Base-by-base conservation (phyloP, 176 grass and related monocot species). In the Ensete glaucum region DNA sequence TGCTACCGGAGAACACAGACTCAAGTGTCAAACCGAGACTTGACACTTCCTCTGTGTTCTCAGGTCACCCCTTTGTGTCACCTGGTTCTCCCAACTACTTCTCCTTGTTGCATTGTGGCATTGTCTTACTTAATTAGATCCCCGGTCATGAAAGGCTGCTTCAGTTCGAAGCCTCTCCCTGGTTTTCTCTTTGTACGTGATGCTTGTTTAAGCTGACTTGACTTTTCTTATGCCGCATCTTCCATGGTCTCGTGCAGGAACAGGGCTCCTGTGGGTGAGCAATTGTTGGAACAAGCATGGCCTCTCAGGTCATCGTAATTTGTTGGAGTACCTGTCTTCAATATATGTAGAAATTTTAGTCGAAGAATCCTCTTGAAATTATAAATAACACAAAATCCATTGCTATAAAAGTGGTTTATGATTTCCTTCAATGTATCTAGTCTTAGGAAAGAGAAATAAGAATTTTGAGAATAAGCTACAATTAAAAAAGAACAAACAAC, bases 51-150 rank as follows among this genome's bases (percentile, higher is more conserved):
- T 69, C 25, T 78, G 77, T 78, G 77, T 78, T 78, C 77, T 78
- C 76, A 78, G 76, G 76, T 78, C 76, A 78, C 76, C 76, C 76
- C 76, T 78, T 68, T 78, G 76, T 51, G 52, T 55, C 76, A 27
- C 50, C 48, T 66, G 11, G 50, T 55, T 69, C 63, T 55, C 22
- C 14, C 10, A 50, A 17, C 57, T 6, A 58, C 34, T 29, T 20
- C 57, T n/a, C 29, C 66, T 7, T 50, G 66, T 8, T 2, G 4
- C 26, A 9, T 48, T 50, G 16, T 43, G 9, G 16, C 17, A 15
- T 19, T 62, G 14, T 7, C 57, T 19, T 15, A 6, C 20, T 0
- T 19, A 58, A 12, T 19, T 17, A 58, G 55, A 43, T 43, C 34
- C 4, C 34, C 3, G 34, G 34, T 43, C 34, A 6, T 43, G 34